A percentile compares a stretch with the other conserved stretches of the same genome.
These are phyloP conservation scores for Ambrosia trifida DNA, from an alignment of 129 eudicot genomes.

Conservation along the genomic window DNA sequence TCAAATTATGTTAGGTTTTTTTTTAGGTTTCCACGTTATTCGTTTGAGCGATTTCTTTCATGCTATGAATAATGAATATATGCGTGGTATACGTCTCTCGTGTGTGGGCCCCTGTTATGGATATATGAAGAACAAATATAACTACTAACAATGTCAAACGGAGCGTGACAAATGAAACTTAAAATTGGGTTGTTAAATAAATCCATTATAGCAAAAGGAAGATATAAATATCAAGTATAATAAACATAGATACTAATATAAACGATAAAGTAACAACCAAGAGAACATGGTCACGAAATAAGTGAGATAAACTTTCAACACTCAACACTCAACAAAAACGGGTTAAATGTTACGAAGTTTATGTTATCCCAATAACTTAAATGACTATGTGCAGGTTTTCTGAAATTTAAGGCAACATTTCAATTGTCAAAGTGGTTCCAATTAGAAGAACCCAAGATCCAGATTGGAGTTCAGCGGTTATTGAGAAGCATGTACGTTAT, in stretches of 20 bases:
- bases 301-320: conserved; percentile 26
- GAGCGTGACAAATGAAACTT: too few species aligned
- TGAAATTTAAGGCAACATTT: conserved; percentile 59
- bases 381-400: conserved; percentile 96
- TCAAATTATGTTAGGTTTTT: not conserved
- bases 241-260: conserved; percentile 3
- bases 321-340: conserved; percentile 19
- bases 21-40: conserved; percentile 11
- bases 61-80: not conserved
- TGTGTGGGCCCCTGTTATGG: not conserved
- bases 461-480: conserved; percentile 70
- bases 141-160: not conserved
- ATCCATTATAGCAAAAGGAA: conserved; percentile 14
- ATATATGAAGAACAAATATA: conserved; percentile 13
- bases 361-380: conserved; percentile 58
- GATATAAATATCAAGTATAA: conserved; percentile 13
- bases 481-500: conserved; percentile 53
- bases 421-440: conserved; percentile 59
- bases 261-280: conserved; percentile 3
- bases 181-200: conserved; percentile 16
- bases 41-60: conserved; percentile 3
- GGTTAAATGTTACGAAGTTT: conserved; percentile 33
- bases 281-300: conserved; percentile 17
- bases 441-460: conserved; percentile 71
- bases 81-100: not conserved